A percentile compares a stretch with the other conserved stretches of the same genome.
phyloP scores from a whole-genome alignment of 192 early-diverging fungal species.

The Thamnidium elegans region DNA sequence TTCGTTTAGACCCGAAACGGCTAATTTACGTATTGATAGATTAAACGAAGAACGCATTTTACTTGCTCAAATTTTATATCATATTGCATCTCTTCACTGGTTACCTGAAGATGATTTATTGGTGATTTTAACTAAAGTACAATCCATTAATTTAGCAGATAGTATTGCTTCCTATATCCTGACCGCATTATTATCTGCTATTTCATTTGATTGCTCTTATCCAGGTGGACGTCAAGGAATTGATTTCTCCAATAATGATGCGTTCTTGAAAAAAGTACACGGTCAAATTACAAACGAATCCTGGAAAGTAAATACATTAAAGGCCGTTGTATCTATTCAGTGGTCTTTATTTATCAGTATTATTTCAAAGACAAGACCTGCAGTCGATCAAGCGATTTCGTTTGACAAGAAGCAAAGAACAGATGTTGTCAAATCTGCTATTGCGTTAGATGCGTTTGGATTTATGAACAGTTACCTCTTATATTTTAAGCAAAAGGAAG shows the following conservation, averaged over 20 bases:
- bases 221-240: neutral
- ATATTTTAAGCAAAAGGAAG: constrained; percentile 38
- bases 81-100: constrained; percentile 37
- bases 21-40: constrained; percentile 23
- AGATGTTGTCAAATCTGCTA: constrained; percentile 51
- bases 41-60: constrained; percentile 38
- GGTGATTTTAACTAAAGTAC: constrained; percentile 26
- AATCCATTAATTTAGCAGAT: constrained; percentile 35
- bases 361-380: constrained; percentile 43
- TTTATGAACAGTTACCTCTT: constrained; percentile 67
- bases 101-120: constrained; percentile 34
- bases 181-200: constrained; percentile 35
- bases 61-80: constrained; percentile 40
- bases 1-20: neutral
- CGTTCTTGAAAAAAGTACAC: constrained; percentile 29
- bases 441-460: constrained; percentile 54
- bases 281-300: constrained; percentile 11
- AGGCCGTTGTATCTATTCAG: constrained; percentile 48
- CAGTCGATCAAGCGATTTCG: constrained; percentile 41
- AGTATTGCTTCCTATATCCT: constrained; percentile 37
- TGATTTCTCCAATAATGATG: constrained; percentile 18
- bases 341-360: constrained; percentile 57
- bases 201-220: constrained; percentile 18
- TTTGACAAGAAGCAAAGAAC: constrained; percentile 42
- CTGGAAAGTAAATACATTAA: constrained; percentile 44